Evolutionary conservation across 1,139 yeast genomes (phyloP).

Genomic region (Pichia sp.): DNA sequence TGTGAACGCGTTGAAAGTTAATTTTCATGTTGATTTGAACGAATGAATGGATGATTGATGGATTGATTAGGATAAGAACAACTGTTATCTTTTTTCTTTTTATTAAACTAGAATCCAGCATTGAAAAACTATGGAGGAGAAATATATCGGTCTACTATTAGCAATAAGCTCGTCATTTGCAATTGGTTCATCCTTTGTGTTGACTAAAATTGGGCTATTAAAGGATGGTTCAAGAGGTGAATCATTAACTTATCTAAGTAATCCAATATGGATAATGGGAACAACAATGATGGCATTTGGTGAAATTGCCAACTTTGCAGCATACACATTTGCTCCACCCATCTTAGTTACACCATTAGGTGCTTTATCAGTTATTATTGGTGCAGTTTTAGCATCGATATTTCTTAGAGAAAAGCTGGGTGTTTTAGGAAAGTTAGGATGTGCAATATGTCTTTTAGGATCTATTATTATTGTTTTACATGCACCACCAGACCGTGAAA

Average conservation of each 20-base stretch:
- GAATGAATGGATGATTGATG: no score
- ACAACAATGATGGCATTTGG: constrained; percentile 89
- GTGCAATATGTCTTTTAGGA: constrained; percentile 85
- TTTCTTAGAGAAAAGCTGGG: constrained; percentile 85
- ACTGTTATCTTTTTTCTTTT: background rate
- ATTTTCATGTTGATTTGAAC: no score
- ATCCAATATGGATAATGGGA: constrained; percentile 96
- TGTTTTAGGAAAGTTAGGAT: constrained; percentile 85
- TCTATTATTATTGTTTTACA: constrained; percentile 85
- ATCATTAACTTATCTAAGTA: constrained; percentile 66
- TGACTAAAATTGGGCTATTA: constrained; percentile 81
- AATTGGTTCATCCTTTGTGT: constrained; percentile 83
- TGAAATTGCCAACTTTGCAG: constrained; percentile 89
- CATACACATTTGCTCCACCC: constrained; percentile 93
- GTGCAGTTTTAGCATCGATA: constrained; percentile 82
- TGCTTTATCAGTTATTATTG: constrained; percentile 83
- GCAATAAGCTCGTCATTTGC: constrained; percentile 88
- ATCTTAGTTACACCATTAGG: constrained; percentile 89
- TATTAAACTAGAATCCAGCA: background rate
- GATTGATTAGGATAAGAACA: background rate
- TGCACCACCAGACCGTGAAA: constrained; percentile 91
- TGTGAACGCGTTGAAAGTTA: no score
- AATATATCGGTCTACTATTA: constrained; percentile 81
- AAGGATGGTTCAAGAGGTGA: constrained; percentile 61
- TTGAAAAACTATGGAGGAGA: constrained; percentile 52